Percentiles rank a stretch among this genome's conserved stretches.
Conservation (phyloP, 352 stramenopile genomes). For the Albugo candida region DNA sequence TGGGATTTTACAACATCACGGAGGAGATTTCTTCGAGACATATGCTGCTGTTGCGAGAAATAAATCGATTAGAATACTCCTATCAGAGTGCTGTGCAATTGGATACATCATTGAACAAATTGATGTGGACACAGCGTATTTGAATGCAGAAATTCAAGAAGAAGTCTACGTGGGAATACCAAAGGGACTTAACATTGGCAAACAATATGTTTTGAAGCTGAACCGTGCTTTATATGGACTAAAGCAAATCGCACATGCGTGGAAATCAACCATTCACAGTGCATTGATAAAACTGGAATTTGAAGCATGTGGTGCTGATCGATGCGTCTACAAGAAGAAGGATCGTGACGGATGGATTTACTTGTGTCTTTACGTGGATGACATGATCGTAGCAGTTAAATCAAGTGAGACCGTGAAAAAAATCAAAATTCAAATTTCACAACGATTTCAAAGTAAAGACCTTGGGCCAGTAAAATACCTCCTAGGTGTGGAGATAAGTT, state of each 20-base stretch:
- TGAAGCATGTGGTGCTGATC: conserved; percentile 2
- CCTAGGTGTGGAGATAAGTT: conserved; percentile 10
- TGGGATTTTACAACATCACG: not conserved
- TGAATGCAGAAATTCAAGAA: conserved; percentile 8
- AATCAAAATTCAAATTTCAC: conserved; percentile 4
- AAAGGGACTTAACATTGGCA: not conserved
- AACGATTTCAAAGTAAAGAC: conserved; percentile 9
- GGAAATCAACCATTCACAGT: conserved; percentile 9
- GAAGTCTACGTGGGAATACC: not conserved
- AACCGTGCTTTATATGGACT: conserved; percentile 10
- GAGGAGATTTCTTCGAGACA: not conserved
- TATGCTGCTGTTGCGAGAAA: not conserved
- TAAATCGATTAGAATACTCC: not conserved
- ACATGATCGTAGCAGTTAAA: conserved; percentile 9
- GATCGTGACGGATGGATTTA: conserved; percentile 2
- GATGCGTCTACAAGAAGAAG: conserved; percentile 11
- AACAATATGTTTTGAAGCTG: conserved; percentile 5
- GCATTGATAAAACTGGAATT: conserved; percentile 8
- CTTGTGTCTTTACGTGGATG: conserved; percentile 7
- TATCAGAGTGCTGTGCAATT: not conserved
- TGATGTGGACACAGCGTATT: conserved; percentile 12
- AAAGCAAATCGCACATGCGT: conserved; percentile 9
- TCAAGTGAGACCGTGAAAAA: not conserved
- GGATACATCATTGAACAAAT: conserved; percentile 7
- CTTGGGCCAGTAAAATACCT: conserved; percentile 7